Base-by-base conservation (phyloP, 805 yeast genomes). In the Wickerhamomyces strasburgensis region DNA sequence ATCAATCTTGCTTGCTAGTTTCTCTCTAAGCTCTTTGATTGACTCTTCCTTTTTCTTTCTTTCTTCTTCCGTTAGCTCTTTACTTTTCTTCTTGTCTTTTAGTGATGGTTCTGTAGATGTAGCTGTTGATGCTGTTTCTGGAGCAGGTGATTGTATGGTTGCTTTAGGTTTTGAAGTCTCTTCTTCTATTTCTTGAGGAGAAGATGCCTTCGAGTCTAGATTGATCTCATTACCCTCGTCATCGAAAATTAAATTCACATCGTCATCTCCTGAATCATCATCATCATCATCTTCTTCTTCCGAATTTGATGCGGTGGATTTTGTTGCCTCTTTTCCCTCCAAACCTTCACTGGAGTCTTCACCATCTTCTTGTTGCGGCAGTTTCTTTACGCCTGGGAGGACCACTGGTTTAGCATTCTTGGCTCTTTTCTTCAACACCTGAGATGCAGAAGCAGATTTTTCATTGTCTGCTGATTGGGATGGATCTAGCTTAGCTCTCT, bases 401-500 rank as follows among this genome's bases (percentile, higher is more conserved):
- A 53, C 62, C 16, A 56, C 68, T 14, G 68, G 70, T 36, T 61
- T 59, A 5, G 89, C 90, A 29, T 53, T 58, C 33, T 66, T 62
- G 18, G 78, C 80, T 44, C 71, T 73, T 46, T 67, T 66, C 39
- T 70, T 67, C 69, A 75, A 64, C 14, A 75, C 76, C 43, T 80
- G 82, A 38, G 76, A 68, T 6, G 89, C 90, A 30, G 63, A 51
- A 13, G 73, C 70, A 37, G 68, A 67, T 28, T 69, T 70, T 34
- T 73, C 75, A 15, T 65, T 68, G 30, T 72, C 71, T 13, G 58
- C 62, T 35, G 66, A 64, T 15, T 64, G 56, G 17, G 70, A 71
- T 0, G 96, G 95, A 56, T 87, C 88, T 42, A 89, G 68, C 58
- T 88, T 89, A 39, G 76, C 74, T 46, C 75, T 66, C 56, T 83